Percentiles rank a stretch among this genome's conserved stretches.
Conservation (phyloP, 179 eudicot species). For the Amaranthus tricolor region DNA sequence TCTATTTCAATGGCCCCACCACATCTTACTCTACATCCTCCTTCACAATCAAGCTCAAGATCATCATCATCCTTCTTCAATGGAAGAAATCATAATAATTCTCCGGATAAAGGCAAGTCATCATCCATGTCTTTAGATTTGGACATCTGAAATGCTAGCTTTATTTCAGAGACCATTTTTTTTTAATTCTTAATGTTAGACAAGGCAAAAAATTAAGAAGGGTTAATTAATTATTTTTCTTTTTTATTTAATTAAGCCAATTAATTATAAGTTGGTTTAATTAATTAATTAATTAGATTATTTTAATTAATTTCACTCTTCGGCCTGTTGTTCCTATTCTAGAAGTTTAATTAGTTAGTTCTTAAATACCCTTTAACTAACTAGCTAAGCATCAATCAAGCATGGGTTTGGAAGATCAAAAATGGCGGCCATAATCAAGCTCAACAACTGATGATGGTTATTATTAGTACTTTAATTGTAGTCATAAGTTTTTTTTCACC, state of each 20-base stretch:
- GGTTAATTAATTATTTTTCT: not conserved
- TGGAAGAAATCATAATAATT: not conserved
- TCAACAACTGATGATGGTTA: not conserved
- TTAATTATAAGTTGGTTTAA: not conserved
- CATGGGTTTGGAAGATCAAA: slow-evolving; percentile 4
- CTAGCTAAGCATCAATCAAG: not conserved
- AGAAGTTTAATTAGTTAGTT: not conserved
- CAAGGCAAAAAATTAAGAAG: not conserved
- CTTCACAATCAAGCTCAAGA: slow-evolving; percentile 32
- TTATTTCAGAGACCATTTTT: slow-evolving; percentile 5
- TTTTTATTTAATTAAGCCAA: not conserved
- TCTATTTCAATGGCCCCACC: slow-evolving; percentile 9
- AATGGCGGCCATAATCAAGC: not conserved
- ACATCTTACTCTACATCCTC: not conserved
- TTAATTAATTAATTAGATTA: not conserved
- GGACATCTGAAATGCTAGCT: slow-evolving; percentile 27
- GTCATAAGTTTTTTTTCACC: not conserved
- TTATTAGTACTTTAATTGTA: not conserved
- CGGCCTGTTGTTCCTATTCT: not conserved
- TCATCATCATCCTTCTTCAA: not conserved
- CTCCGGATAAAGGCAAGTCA: slow-evolving; percentile 35
- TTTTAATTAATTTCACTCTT: not conserved
- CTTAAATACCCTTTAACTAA: slow-evolving; percentile 4
- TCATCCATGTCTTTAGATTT: slow-evolving; percentile 29
- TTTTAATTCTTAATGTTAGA: not conserved